Conservation (phyloP, 768 basidiomycete species). For the Lentinula aciculospora region DNA sequence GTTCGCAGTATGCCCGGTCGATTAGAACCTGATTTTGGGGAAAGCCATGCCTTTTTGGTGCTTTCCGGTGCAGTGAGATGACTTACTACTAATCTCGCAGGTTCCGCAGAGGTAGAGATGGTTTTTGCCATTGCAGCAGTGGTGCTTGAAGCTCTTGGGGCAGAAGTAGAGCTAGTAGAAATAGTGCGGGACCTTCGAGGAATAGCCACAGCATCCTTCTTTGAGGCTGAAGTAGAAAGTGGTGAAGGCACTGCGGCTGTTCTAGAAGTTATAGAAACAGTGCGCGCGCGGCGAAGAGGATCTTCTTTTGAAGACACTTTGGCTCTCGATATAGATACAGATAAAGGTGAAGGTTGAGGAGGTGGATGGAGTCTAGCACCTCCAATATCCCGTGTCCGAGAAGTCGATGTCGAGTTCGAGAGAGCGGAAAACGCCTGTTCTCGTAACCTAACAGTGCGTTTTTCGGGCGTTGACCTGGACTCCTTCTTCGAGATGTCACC, state of each 20-base stretch:
- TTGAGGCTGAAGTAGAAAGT: not conserved
- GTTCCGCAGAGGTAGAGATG: not conserved
- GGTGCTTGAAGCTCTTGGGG: not conserved
- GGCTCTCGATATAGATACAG: not conserved
- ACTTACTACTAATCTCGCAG: not conserved
- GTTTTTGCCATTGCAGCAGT: not conserved
- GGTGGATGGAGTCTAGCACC: not conserved
- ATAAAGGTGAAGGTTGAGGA: not conserved
- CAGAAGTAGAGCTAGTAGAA: not conserved
- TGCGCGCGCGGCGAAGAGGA: conserved; percentile 21
- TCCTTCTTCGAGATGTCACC: not conserved
- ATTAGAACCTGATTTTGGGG: not conserved
- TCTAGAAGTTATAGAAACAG: conserved; percentile 16
- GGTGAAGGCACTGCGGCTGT: not conserved
- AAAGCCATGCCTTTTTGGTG: not conserved
- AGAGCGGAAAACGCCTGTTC: not conserved
- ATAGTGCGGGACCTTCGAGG: not conserved
- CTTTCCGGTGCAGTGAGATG: not conserved
- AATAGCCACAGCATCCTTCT: not conserved
- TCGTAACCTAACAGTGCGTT: not conserved
- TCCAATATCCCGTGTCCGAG: not conserved
- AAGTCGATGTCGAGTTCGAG: conserved; percentile 9
- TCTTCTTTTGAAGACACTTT: not conserved
- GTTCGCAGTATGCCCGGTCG: not conserved
- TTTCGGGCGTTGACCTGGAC: not conserved